A percentile compares a stretch with the other conserved stretches of the same genome.
phyloP scores from a whole-genome alignment of 2,329 filamentous ascomycete genomes.

The Thelonectria rubi region DNA sequence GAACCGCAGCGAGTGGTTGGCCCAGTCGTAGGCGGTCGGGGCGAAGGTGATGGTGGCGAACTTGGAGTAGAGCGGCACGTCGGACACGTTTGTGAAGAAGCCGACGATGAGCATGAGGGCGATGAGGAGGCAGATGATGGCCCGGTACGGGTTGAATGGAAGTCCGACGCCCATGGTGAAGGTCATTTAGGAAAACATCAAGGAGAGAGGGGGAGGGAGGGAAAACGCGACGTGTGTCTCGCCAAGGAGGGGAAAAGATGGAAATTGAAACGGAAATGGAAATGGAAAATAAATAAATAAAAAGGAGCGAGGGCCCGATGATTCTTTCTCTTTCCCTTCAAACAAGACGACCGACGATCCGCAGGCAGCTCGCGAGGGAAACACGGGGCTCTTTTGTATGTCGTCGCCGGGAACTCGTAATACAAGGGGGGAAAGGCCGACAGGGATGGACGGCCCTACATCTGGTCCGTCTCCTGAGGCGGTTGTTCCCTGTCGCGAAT shows the following conservation, averaged over 20 bases:
- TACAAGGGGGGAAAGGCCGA: too few relatives aligned
- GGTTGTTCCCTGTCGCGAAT: background rate
- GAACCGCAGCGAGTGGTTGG: constrained; percentile 25
- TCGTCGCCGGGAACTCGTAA: background rate
- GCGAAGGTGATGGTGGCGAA: background rate
- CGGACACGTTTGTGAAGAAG: constrained; percentile 28
- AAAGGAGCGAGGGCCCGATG: constrained; percentile 15
- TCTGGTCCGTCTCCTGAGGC: constrained; percentile 1
- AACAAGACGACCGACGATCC: background rate
- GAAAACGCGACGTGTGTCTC: too few relatives aligned
- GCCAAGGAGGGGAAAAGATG: too few relatives aligned
- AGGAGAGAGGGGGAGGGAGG: background rate
- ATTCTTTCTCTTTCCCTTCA: background rate
- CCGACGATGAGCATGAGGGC: constrained; percentile 25
- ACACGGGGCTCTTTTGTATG: background rate
- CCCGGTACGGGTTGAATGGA: constrained; percentile 33
- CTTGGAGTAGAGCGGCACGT: constrained; percentile 3
- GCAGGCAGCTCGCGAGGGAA: background rate
- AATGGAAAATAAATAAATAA: background rate
- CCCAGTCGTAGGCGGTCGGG: constrained; percentile 39
- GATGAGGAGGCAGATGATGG: constrained; percentile 31
- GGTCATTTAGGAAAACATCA: background rate
- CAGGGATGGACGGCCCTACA: too few relatives aligned
- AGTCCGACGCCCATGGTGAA: constrained; percentile 37
- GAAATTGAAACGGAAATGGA: background rate